Conservation (phyloP, 1,284 basidiomycete genomes). For the Heterobasidion annosum region DNA sequence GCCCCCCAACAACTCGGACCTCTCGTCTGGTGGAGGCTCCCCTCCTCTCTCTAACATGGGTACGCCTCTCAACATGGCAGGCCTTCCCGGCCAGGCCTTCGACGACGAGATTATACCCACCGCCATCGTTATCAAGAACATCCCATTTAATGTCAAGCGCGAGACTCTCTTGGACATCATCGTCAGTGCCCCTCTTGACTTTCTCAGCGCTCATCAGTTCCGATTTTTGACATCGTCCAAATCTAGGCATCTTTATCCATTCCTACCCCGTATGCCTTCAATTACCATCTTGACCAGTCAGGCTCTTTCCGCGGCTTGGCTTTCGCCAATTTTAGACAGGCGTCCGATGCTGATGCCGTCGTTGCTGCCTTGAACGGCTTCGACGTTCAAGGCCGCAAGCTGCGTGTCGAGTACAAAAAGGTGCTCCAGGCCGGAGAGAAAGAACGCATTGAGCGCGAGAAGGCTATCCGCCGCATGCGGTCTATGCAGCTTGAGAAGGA, state of each 20-base stretch:
- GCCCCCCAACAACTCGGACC: conserved; percentile 78
- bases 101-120: conserved; percentile 98
- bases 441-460: conserved; percentile 97
- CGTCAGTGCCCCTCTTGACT: conserved; percentile 38
- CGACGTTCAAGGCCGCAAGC: conserved; percentile 95
- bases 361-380: conserved; percentile 93
- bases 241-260: conserved; percentile 81
- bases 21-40: conserved; percentile 76
- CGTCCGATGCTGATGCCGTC: conserved; percentile 89
- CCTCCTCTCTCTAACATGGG: conserved; percentile 53
- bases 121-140: conserved; percentile 99
- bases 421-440: conserved; percentile 98
- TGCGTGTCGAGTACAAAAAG: conserved; percentile 99
- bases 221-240: not conserved
- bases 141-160: conserved; percentile 95
- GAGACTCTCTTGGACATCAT: conserved; percentile 96
- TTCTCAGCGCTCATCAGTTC: conserved; percentile 1
- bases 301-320: conserved; percentile 96
- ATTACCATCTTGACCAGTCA: conserved; percentile 92
- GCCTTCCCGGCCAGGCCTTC: conserved; percentile 35
- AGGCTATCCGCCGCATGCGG: conserved; percentile 96
- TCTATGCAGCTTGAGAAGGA: conserved; percentile 91
- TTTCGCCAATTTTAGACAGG: conserved; percentile 95
- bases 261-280: conserved; percentile 99
- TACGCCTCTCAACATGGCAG: conserved; percentile 25